Percentiles rank a stretch among this genome's conserved stretches.
Evolutionary conservation across 1,284 basidiomycete species (phyloP).

Genomic region (Irpex sp.): DNA sequence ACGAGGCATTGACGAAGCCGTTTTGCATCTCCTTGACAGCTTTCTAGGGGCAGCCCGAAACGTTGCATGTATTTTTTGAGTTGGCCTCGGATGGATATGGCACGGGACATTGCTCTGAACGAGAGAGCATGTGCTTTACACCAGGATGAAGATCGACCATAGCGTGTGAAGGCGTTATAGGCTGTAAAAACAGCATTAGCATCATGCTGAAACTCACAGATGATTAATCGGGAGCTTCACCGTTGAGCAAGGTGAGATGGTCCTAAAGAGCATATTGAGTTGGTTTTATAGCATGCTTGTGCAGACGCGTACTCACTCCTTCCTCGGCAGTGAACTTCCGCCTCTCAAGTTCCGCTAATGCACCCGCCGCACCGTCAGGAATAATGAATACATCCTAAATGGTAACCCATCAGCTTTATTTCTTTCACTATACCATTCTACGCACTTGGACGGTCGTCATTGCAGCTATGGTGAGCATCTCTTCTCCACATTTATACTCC

Average conservation of each 20-base stretch:
- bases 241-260: slow-evolving; percentile 88
- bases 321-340: slow-evolving; percentile 97
- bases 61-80: slow-evolving; percentile 90
- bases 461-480: slow-evolving; percentile 92
- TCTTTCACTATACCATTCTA: neutral
- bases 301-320: slow-evolving; percentile 56
- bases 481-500: slow-evolving; percentile 84
- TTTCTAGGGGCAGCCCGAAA: slow-evolving; percentile 74
- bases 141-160: slow-evolving; percentile 85
- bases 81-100: slow-evolving; percentile 88
- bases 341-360: slow-evolving; percentile 84
- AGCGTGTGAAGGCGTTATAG: slow-evolving; percentile 88
- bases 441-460: slow-evolving; percentile 88
- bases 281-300: neutral
- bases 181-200: slow-evolving; percentile 40
- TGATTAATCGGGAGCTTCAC: slow-evolving; percentile 35
- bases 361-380: slow-evolving; percentile 79
- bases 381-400: slow-evolving; percentile 83
- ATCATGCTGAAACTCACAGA: neutral
- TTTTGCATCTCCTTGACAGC: slow-evolving; percentile 83
- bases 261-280: slow-evolving; percentile 43
- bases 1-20: slow-evolving; percentile 82
- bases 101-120: slow-evolving; percentile 89
- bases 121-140: slow-evolving; percentile 91
- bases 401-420: neutral